A percentile compares a stretch with the other conserved stretches of the same genome.
These are phyloP conservation scores for Podila verticillata DNA, from an alignment of 192 early-diverging fungal genomes.

Conservation along the genomic window DNA sequence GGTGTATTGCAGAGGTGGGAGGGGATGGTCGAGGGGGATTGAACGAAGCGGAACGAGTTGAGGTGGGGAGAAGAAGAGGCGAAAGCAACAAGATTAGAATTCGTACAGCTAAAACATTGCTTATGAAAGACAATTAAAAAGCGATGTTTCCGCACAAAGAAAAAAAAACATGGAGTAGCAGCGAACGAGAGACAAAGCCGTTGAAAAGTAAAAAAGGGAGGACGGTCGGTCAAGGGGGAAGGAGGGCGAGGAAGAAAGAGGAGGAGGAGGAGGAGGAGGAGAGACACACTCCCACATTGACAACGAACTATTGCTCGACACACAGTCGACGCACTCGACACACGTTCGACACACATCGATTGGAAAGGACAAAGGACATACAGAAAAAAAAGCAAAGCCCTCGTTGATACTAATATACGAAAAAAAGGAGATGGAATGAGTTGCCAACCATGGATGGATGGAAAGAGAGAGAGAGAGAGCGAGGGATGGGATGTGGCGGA, in stretches of 20 bases:
- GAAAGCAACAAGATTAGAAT: background rate
- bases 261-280: background rate
- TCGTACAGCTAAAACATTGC: background rate
- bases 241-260: background rate
- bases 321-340: background rate
- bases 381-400: too few relatives aligned
- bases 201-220: background rate
- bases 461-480: too few relatives aligned
- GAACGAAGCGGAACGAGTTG: background rate
- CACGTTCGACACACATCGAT: background rate
- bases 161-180: background rate
- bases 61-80: background rate
- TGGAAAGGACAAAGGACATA: too few relatives aligned
- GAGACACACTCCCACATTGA: background rate
- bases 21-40: background rate
- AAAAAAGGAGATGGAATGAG: too few relatives aligned
- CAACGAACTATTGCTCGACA: background rate
- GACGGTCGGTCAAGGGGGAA: background rate
- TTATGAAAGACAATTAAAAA: slow-evolving; percentile 1
- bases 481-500: too few relatives aligned
- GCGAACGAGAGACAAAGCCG: background rate
- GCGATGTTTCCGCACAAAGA: background rate
- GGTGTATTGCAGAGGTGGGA: background rate
- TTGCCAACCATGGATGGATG: too few relatives aligned
- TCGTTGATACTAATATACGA: too few relatives aligned